Evolutionary conservation across 768 basidiomycete species (phyloP), one percentile per base, ranked within the genome.

Genomic region (Pleurotus salmoneostramineus): DNA sequence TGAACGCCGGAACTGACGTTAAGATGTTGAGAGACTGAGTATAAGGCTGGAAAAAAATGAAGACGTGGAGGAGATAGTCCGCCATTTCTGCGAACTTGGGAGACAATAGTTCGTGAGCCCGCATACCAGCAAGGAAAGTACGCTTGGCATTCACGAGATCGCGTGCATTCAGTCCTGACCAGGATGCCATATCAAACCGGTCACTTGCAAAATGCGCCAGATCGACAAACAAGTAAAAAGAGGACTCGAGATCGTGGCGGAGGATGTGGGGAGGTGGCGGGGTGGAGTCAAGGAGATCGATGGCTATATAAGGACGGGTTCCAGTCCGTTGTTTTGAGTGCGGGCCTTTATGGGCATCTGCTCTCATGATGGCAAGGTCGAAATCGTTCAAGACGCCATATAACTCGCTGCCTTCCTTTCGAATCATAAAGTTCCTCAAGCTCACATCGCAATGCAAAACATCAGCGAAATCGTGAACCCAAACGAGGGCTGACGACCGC

Each of bases 191-290:
- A n/a, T n/a, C n/a, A n/a, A n/a, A n/a, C n/a, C n/a, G n/a, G n/a
- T n/a, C n/a, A n/a, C n/a, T n/a, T n/a, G n/a, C n/a, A n/a, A n/a
- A n/a, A 14, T 6, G 31, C 37, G 1, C 40, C 5, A 27, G 6
- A 14, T 17, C 35, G 31, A 37, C 40, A 31, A 21, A 31, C 36
- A 40, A 14, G 14, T 42, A 54, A 17, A 54, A 54, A 33, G 43
- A 54, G 17, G 52, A 54, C 37, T 54, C 52, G 15, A 54, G 37
- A 31, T 54, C 52, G 21, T 54, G 27, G 11, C 52, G 52, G n/a
- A 40, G 43, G 36, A 40, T 12, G 34, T 54, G 52, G 21, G 15
- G 52, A 42, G 52, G 52, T 4, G 52, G 52, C 5, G 12, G 36
- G 11, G 10, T 14, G 7, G 11, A 8, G 8, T 5, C 3, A 21